Evolutionary conservation across 23 red algal species (phyloP), one percentile per base, ranked within the genome.

Genomic region (Gracilaria vermiculophylla): DNA sequence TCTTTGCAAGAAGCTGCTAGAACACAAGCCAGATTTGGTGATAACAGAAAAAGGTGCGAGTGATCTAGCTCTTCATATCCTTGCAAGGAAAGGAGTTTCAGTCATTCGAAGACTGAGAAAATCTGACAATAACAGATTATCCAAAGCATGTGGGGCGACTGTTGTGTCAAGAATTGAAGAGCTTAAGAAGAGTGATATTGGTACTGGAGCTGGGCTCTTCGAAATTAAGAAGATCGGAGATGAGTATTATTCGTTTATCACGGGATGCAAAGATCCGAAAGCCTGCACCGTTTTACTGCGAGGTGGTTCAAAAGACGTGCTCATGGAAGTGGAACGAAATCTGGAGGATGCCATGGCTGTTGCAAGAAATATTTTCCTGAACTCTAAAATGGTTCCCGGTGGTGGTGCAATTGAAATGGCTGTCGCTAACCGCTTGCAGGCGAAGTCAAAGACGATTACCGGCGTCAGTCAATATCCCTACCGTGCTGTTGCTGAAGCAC

Each of bases 281-380:
- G 97, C 97, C 31, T 99, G 97, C 81, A 94, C 97, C 2, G 85
- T 99, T 77, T 61, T 99, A 44, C 56, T 99, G 50, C 80, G 97
- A 14, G 97, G 97, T 28, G 97, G 93, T 27, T 95, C 92, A 52
- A 95, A 95, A 80, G 97, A 99, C 81, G 82, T 94, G 28, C 70
- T 99, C n/a, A 99, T 94, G 58, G 97, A 99, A 78, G 77, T 99
- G 13, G 97, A 99, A 81, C 90, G 97, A 20, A 99, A 99, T 55
- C 77, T 99, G 24, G 86, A 95, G 27, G 97, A 99, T 60, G 97
- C 97, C 31, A 77, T 99, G 69, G 77, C 81, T 35, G 97, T 99
- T 17, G 81, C 90, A 31, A 82, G 97, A 24, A 99, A 95, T 71
- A 62, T 95, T 8, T 58, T 95, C 17, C 24, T 71, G 34, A 90